Evolutionary conservation across 768 basidiomycete species (phyloP).

Genomic region (Tulasnella sp.): DNA sequence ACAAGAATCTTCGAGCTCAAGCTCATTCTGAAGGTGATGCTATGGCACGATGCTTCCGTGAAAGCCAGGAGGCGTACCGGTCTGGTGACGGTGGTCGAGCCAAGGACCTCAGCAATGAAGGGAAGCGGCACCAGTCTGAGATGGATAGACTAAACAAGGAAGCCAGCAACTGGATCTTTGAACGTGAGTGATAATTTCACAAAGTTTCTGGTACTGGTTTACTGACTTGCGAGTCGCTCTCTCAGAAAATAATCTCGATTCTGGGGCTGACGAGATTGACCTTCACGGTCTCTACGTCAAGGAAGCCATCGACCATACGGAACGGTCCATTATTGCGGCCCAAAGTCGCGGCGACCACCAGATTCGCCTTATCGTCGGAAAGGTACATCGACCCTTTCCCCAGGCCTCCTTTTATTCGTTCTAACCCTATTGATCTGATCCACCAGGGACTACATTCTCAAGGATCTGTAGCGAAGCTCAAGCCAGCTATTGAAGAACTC

Average conservation of each 20-base stretch:
- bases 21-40: slow-evolving; percentile 73
- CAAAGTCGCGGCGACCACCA: slow-evolving; percentile 54
- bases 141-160: slow-evolving; percentile 75
- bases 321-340: slow-evolving; percentile 60
- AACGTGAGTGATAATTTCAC: slow-evolving; percentile 39
- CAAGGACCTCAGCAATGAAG: slow-evolving; percentile 72
- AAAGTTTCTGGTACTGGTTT: background rate
- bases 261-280: slow-evolving; percentile 68
- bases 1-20: slow-evolving; percentile 57
- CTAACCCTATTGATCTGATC: background rate
- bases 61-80: slow-evolving; percentile 68
- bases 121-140: slow-evolving; percentile 65
- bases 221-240: background rate
- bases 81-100: slow-evolving; percentile 67
- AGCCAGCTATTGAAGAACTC: slow-evolving; percentile 82
- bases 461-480: slow-evolving; percentile 65
- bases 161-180: slow-evolving; percentile 84
- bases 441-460: slow-evolving; percentile 67
- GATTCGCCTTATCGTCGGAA: slow-evolving; percentile 76
- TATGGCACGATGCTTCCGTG: slow-evolving; percentile 63
- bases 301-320: slow-evolving; percentile 73
- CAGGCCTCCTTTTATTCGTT: background rate
- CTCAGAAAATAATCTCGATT: slow-evolving; percentile 74
- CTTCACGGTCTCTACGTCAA: slow-evolving; percentile 90
- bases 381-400: slow-evolving; percentile 29